phyloP scores from a whole-genome alignment of 2,329 filamentous ascomycete genomes.

The Amylocarpus encephaloides region DNA sequence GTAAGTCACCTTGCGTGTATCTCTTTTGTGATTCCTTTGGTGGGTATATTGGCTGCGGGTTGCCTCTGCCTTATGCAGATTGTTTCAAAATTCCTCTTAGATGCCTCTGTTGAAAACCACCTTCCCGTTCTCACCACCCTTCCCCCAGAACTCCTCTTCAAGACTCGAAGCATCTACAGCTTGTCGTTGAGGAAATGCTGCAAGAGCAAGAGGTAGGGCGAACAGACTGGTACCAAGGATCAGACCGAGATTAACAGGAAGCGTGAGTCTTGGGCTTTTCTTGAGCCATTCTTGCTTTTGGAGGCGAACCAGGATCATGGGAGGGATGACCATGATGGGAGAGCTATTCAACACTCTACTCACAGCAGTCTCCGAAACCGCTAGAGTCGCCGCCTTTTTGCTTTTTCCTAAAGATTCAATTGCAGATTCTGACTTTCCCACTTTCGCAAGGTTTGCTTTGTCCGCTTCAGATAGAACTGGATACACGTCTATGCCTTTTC shows the following conservation, averaged over 20 bases:
- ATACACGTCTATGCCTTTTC: slow-evolving; percentile 86
- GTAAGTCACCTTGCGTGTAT: too few relatives aligned
- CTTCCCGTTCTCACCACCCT: slow-evolving; percentile 70
- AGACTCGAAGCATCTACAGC: slow-evolving; percentile 67
- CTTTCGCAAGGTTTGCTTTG: slow-evolving; percentile 48
- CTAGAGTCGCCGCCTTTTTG: slow-evolving; percentile 78
- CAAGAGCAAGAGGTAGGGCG: slow-evolving; percentile 82
- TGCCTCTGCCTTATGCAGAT: too few relatives aligned
- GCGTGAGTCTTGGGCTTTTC: slow-evolving; percentile 66
- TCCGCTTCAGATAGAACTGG: slow-evolving; percentile 69
- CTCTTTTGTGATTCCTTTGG: too few relatives aligned
- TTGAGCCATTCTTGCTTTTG: slow-evolving; percentile 81
- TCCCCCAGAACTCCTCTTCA: slow-evolving; percentile 80
- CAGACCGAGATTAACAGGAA: slow-evolving; percentile 79
- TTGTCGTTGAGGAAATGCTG: slow-evolving; percentile 88
- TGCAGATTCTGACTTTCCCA: slow-evolving; percentile 58
- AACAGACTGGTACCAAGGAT: slow-evolving; percentile 84
- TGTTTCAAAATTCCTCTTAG: slow-evolving; percentile 34
- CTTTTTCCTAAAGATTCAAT: slow-evolving; percentile 75
- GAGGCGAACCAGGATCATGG: slow-evolving; percentile 75
- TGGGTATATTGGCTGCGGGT: too few relatives aligned
- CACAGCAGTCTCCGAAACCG: slow-evolving; percentile 87
- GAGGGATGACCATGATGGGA: slow-evolving; percentile 94
- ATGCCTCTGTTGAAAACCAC: slow-evolving; percentile 98
- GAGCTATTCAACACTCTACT: slow-evolving; percentile 89